Evolutionary conservation across 441 rosid species (phyloP).

Genomic region (Sinapis alba): DNA sequence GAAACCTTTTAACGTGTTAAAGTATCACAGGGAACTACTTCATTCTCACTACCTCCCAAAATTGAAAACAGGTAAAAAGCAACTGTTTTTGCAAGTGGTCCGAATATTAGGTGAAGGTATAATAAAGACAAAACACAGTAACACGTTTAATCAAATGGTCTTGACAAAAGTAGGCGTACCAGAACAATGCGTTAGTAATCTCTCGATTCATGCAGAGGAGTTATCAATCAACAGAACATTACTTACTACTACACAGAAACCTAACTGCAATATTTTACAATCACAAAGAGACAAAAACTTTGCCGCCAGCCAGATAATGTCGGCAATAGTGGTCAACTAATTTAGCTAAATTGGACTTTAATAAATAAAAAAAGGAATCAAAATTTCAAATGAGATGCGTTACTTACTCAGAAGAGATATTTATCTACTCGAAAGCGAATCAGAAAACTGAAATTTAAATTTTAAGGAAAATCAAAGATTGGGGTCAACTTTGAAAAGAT

Average conservation of each 20-base stretch:
- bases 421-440: conserved; percentile 2
- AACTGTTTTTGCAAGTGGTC: not conserved
- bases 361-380: not conserved
- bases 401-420: not conserved
- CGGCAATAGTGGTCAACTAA: not conserved
- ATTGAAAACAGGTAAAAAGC: not conserved
- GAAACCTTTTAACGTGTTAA: not conserved
- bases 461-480: not conserved
- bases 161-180: not conserved
- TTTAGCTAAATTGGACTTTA: not conserved
- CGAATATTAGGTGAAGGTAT: not conserved
- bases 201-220: not conserved
- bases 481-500: not conserved
- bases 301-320: not conserved
- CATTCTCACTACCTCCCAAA: not conserved
- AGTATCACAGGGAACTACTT: not conserved
- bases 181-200: not conserved
- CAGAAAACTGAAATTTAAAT: not conserved
- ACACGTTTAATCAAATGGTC: not conserved
- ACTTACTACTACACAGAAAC: not conserved
- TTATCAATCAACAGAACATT: not conserved
- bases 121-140: not conserved
- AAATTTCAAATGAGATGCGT: not conserved
- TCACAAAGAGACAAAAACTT: not conserved
- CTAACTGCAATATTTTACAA: not conserved